A percentile compares a stretch with the other conserved stretches of the same genome.
These are phyloP conservation scores for Fusarium sp. DNA, from an alignment of 2,329 filamentous ascomycete genomes.

Conservation along the genomic window DNA sequence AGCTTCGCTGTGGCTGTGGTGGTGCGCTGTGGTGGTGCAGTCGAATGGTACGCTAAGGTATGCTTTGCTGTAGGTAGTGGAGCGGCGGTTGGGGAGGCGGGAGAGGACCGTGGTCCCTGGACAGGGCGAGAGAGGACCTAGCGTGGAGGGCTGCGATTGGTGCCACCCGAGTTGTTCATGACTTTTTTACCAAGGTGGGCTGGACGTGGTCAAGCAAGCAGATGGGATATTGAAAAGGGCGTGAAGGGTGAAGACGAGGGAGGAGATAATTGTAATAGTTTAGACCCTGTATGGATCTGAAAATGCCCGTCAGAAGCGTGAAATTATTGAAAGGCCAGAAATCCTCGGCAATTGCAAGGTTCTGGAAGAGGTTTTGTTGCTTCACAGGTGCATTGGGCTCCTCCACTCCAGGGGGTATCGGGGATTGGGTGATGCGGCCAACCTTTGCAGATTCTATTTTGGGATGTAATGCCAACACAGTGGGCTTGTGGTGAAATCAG, in stretches of 20 bases:
- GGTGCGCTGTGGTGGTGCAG: slow-evolving; percentile 32
- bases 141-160: slow-evolving; percentile 51
- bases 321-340: neutral
- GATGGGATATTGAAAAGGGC: neutral
- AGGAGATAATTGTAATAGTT: neutral
- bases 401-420: slow-evolving; percentile 23
- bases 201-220: slow-evolving; percentile 2
- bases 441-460: slow-evolving; percentile 41
- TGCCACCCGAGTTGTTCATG: slow-evolving; percentile 30
- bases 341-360: slow-evolving; percentile 2
- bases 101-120: slow-evolving; percentile 37
- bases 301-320: neutral
- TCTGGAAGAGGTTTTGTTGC: slow-evolving; percentile 16
- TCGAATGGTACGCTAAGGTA: slow-evolving; percentile 36
- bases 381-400: slow-evolving; percentile 27
- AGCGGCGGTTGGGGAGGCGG: slow-evolving; percentile 36
- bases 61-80: slow-evolving; percentile 40
- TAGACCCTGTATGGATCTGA: neutral
- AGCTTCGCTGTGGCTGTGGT: slow-evolving; percentile 40
- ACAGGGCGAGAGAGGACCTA: slow-evolving; percentile 38
- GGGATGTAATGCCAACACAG: slow-evolving; percentile 37
- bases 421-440: slow-evolving; percentile 39
- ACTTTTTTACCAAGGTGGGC: slow-evolving; percentile 16
- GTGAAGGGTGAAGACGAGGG: neutral
- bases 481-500: slow-evolving; percentile 16